Conservation (phyloP, 306 rosid species). For the Cucumis hystrix region DNA sequence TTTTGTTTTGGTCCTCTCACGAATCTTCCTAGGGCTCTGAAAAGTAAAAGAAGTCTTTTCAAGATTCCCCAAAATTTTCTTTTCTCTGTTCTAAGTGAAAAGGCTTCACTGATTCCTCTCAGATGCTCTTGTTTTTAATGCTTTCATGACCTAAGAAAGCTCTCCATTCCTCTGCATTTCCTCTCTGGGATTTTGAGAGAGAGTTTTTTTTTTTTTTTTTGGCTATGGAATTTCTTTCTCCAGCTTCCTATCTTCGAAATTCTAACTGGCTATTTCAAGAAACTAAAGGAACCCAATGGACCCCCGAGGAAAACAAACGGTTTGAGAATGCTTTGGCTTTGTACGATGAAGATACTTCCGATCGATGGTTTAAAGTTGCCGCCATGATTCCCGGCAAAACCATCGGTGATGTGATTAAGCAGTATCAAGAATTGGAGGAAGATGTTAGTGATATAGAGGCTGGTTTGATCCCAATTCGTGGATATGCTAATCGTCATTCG, state of each 20-base stretch:
- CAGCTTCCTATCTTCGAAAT: conserved; percentile 43
- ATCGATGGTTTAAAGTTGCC: conserved; percentile 74
- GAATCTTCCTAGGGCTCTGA: conserved; percentile 2
- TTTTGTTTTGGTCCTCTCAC: background rate
- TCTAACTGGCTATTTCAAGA: conserved; percentile 79
- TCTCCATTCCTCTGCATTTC: background rate
- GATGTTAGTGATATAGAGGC: conserved; percentile 86
- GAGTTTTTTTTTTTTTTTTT: background rate
- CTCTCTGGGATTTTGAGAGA: background rate
- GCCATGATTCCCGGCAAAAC: conserved; percentile 74
- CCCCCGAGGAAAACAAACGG: conserved; percentile 60
- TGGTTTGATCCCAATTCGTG: conserved; percentile 63
- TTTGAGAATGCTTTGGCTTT: conserved; percentile 81
- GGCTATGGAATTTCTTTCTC: conserved; percentile 40
- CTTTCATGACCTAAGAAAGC: background rate
- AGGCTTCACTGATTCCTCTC: background rate
- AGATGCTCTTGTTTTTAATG: background rate
- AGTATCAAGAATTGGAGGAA: conserved; percentile 71
- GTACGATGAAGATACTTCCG: conserved; percentile 59
- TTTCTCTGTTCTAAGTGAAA: background rate
- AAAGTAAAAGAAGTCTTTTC: conserved; percentile 17
- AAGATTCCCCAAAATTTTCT: conserved; percentile 11
- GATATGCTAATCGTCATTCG: conserved; percentile 28
- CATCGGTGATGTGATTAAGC: conserved; percentile 74
- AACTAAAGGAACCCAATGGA: conserved; percentile 59